Percentiles rank a stretch among this genome's conserved stretches.
Evolutionary conservation across 2,329 filamentous ascomycete species (phyloP).

Genomic region (Lachnellula willkommii): DNA sequence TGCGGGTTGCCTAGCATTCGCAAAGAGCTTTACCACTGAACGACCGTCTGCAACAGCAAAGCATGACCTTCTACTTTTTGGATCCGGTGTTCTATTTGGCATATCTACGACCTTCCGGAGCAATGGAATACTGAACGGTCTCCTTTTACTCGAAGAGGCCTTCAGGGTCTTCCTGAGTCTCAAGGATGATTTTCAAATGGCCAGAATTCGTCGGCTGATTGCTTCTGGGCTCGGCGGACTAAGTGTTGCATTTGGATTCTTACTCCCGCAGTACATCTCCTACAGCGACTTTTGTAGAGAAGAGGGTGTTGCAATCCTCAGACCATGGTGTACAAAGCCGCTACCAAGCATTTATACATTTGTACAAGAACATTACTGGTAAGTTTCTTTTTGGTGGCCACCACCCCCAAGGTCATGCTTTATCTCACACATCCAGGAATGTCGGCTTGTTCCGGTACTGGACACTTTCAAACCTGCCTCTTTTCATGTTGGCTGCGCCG

Average conservation of each 20-base stretch:
- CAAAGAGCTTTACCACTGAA: slow-evolving; percentile 39
- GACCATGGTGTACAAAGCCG: slow-evolving; percentile 70
- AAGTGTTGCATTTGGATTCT: slow-evolving; percentile 60
- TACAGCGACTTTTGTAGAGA: slow-evolving; percentile 64
- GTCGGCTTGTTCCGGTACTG: slow-evolving; percentile 86
- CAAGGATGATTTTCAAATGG: slow-evolving; percentile 37
- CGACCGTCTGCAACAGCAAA: slow-evolving; percentile 27
- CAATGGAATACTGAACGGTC: slow-evolving; percentile 80
- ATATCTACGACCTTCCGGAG: slow-evolving; percentile 69
- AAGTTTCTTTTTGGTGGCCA: slow-evolving; percentile 32
- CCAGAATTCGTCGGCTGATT: slow-evolving; percentile 47
- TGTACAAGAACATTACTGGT: slow-evolving; percentile 91
- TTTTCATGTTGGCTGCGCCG: slow-evolving; percentile 79
- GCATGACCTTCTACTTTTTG: slow-evolving; percentile 47
- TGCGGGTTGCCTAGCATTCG: slow-evolving; percentile 65
- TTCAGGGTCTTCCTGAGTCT: slow-evolving; percentile 49
- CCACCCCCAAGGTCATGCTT: background rate
- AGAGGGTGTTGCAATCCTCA: slow-evolving; percentile 27
- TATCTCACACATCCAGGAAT: slow-evolving; percentile 53
- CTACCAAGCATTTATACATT: slow-evolving; percentile 86
- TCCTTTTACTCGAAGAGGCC: slow-evolving; percentile 56
- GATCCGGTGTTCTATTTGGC: slow-evolving; percentile 65
- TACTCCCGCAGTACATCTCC: slow-evolving; percentile 69
- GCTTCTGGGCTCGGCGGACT: slow-evolving; percentile 62
- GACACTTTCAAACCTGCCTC: slow-evolving; percentile 76